These are phyloP conservation scores for Sporothrix phasma DNA, from an alignment of 2,329 filamentous ascomycete genomes.

Conservation along the genomic window DNA sequence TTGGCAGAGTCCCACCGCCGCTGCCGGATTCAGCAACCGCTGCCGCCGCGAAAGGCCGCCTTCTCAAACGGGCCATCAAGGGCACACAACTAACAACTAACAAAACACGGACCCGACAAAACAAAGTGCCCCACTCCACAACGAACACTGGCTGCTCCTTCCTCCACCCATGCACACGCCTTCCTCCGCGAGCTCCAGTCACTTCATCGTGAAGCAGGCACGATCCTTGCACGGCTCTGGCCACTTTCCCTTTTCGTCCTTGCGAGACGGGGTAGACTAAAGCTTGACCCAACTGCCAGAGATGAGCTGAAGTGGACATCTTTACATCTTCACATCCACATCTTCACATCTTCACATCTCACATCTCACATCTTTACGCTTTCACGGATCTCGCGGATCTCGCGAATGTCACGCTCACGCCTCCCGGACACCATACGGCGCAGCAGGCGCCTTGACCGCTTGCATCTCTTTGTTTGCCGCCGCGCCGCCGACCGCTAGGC, in stretches of 20 bases:
- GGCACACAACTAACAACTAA: background rate
- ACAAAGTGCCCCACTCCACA: conserved; percentile 1
- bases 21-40: background rate
- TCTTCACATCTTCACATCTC: too few species aligned
- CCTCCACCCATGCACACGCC: background rate
- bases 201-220: background rate
- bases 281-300: background rate
- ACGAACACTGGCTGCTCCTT: background rate
- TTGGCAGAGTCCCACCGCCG: conserved; percentile 3
- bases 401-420: too few species aligned
- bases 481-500: background rate
- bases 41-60: background rate
- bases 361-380: too few species aligned
- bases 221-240: background rate
- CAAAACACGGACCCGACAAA: background rate
- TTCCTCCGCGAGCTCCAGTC: background rate
- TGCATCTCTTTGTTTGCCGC: background rate
- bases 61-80: background rate
- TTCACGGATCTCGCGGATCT: too few species aligned
- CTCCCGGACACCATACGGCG: background rate
- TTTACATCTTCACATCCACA: too few species aligned
- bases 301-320: background rate
- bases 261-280: background rate
- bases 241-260: background rate
- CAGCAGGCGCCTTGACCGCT: background rate